Evolutionary conservation across 1,139 yeast species (phyloP).

Genomic region (Sugiyamaella neomexicana): DNA sequence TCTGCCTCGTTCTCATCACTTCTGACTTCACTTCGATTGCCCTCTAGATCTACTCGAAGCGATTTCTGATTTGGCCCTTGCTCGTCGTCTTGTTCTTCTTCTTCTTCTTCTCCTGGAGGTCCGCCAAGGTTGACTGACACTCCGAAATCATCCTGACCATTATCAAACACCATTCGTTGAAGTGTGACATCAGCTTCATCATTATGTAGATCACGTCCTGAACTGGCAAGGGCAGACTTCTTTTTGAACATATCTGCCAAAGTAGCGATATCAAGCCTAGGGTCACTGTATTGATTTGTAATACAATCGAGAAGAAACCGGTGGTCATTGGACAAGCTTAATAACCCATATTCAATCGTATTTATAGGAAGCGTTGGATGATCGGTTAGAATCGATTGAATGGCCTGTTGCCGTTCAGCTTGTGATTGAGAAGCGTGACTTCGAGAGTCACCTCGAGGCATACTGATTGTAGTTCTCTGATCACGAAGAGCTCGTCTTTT

Average conservation of each 20-base stretch:
- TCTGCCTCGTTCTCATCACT: background rate
- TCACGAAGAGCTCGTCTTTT: conserved; percentile 13
- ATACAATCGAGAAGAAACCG: conserved; percentile 19
- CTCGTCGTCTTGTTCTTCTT: conserved; percentile 11
- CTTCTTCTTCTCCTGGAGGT: conserved; percentile 19
- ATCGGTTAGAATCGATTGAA: conserved; percentile 21
- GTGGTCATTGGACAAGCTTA: conserved; percentile 19
- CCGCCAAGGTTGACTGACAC: conserved; percentile 20
- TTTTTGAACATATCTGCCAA: conserved; percentile 33
- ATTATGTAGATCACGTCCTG: conserved; percentile 2
- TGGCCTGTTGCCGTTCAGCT: conserved; percentile 13
- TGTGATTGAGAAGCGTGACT: conserved; percentile 15
- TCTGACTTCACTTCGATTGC: conserved; percentile 4
- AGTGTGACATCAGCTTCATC: conserved; percentile 9
- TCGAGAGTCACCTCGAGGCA: conserved; percentile 10
- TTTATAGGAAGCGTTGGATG: conserved; percentile 25
- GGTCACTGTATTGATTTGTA: conserved; percentile 21
- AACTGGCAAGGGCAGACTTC: conserved; percentile 21
- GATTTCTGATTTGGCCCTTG: conserved; percentile 11
- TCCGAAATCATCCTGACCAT: conserved; percentile 18
- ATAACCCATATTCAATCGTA: conserved; percentile 22
- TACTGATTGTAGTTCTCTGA: conserved; percentile 2
- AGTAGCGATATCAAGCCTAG: conserved; percentile 30
- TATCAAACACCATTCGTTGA: conserved; percentile 2
- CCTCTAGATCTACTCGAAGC: conserved; percentile 11